Evolutionary conservation across 2,329 filamentous ascomycete species (phyloP).

Genomic region (Cytospora piceae): DNA sequence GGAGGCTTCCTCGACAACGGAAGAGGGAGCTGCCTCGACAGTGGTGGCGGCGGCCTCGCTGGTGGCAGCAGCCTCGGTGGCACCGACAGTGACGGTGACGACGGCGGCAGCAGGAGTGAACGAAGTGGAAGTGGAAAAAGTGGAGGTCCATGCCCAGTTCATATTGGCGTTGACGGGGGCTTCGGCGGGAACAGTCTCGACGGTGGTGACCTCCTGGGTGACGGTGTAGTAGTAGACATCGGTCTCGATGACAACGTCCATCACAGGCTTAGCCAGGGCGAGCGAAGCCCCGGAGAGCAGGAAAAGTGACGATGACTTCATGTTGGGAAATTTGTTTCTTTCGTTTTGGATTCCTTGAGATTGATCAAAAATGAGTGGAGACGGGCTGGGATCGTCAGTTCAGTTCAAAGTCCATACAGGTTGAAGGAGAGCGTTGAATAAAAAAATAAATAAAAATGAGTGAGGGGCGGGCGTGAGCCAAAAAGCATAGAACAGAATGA

Average conservation of each 20-base stretch:
- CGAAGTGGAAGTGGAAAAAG: slow-evolving; percentile 19
- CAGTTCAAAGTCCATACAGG: background rate
- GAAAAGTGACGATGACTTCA: slow-evolving; percentile 56
- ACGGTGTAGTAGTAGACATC: slow-evolving; percentile 51
- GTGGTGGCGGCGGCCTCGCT: slow-evolving; percentile 22
- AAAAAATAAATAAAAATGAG: background rate
- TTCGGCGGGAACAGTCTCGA: slow-evolving; percentile 11
- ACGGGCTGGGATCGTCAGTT: slow-evolving; percentile 21
- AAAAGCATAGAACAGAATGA: slow-evolving; percentile 10
- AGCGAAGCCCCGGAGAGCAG: slow-evolving; percentile 50
- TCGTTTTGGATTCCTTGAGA: slow-evolving; percentile 11
- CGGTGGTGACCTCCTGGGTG: slow-evolving; percentile 39
- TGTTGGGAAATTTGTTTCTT: slow-evolving; percentile 39
- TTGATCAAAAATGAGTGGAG: slow-evolving; percentile 22
- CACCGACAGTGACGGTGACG: slow-evolving; percentile 17
- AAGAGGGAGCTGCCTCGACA: slow-evolving; percentile 16
- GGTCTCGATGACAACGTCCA: slow-evolving; percentile 47
- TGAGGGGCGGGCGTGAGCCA: slow-evolving; percentile 15
- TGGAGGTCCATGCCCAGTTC: background rate
- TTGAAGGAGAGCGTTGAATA: background rate
- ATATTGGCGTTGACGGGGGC: slow-evolving; percentile 19
- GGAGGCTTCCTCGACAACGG: slow-evolving; percentile 25
- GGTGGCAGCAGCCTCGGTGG: slow-evolving; percentile 15
- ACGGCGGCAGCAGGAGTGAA: slow-evolving; percentile 30
- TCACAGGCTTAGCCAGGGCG: slow-evolving; percentile 48